Evolutionary conservation across 2,329 filamentous ascomycete species (phyloP), one percentile per base, ranked within the genome.

Genomic region (Diaporthe capsici): DNA sequence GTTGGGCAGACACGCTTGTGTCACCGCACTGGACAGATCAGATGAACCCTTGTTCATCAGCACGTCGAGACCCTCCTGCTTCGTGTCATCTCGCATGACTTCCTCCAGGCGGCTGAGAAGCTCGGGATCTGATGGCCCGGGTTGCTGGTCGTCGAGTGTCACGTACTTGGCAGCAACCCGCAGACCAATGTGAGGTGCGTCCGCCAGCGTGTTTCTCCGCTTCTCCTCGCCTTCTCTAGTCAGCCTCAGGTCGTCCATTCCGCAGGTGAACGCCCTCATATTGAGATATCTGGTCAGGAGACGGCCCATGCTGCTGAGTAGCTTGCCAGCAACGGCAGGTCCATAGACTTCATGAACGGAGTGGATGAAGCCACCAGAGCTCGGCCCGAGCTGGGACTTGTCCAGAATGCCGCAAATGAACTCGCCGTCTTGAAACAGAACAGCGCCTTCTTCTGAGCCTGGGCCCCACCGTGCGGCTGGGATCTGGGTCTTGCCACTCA

Each of bases 181-280:
- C 9, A 95, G 89, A 76, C 97, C 97, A 74, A 96, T 90, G 3
- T 84, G 86, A 53, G 92, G 86, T 0, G 95, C 94, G 68, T 90
- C 90, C 77, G 89, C 86, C 17, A 99, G 87, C 77, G 92, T 92
- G 78, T 94, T 87, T 78, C 90, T 90, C 57, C 97, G 92, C 72
- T 89, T 87, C 73, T 87, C 86, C 82, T 99, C 95, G 72, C 97
- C 96, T 77, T 94, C 87, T 1, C 90, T 87, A 0, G 96, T 98
- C 71, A 99, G 90, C 75, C 94, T 92, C 75, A 99, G 88, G 87
- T 99, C 97, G 81, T 99, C 96, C 85, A 99, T 98, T 82, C 97
- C 97, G 84, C 97, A 99, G 78, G 95, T 97, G 83, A 98, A 98
- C 2, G 96, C 97, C 71, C 96, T 91, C 92, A 98, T 98, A 82